Percentiles rank a stretch among this genome's conserved stretches.
These are phyloP conservation scores for Colletotrichum horii DNA, from an alignment of 2,329 filamentous ascomycete species.

Conservation along the genomic window DNA sequence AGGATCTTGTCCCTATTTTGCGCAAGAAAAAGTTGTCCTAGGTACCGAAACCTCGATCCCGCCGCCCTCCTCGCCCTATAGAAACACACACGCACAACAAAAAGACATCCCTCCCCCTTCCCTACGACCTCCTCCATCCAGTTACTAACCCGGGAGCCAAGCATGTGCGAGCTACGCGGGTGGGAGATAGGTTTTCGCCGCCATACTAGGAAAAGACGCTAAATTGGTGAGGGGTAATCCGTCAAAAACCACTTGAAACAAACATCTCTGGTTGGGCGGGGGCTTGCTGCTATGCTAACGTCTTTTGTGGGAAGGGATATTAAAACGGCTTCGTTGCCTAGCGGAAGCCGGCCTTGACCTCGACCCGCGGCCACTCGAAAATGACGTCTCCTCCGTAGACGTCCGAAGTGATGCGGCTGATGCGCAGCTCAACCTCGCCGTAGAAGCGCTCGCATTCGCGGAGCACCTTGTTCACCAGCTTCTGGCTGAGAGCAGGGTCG, in stretches of 20 bases:
- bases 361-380: constrained; percentile 70
- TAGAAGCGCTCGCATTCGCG: constrained; percentile 69
- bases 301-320: not conserved
- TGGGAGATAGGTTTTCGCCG: not conserved
- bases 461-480: constrained; percentile 62
- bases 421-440: constrained; percentile 64
- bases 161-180: not conserved
- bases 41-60: not conserved
- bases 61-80: not conserved
- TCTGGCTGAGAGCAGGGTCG: constrained; percentile 68
- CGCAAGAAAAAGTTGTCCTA: not conserved
- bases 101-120: not conserved
- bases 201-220: not conserved
- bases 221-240: not conserved
- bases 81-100: not conserved
- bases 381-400: constrained; percentile 69
- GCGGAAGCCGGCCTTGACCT: constrained; percentile 64
- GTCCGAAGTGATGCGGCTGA: constrained; percentile 64
- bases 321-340: constrained; percentile 4
- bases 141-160: not conserved
- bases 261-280: not conserved
- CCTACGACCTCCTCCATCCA: not conserved
- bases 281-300: not conserved
- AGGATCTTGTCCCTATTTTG: constrained; percentile 14
- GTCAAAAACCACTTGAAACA: not conserved